phyloP scores from a whole-genome alignment of 2,329 filamentous ascomycete species.

The Pestalotiopsis sp. region DNA sequence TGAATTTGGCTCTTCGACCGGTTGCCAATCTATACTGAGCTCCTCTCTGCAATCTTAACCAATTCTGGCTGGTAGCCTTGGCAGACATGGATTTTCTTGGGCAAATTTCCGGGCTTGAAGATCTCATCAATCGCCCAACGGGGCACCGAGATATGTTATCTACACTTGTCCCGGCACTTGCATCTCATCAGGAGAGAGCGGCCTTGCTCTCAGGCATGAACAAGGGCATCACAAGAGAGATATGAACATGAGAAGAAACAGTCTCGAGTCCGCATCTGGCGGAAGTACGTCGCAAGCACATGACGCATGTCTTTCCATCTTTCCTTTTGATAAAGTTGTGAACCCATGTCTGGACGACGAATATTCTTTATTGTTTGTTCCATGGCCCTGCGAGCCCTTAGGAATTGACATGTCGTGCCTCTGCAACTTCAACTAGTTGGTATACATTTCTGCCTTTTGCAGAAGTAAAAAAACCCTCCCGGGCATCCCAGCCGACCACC shows the following conservation, averaged over 20 bases:
- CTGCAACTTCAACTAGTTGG: neutral
- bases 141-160: too few relatives aligned
- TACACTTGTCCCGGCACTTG: too few relatives aligned
- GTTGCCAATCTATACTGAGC: neutral
- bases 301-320: neutral
- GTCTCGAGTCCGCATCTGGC: too few relatives aligned
- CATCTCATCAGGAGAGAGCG: too few relatives aligned
- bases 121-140: too few relatives aligned
- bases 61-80: neutral
- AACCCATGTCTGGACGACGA: neutral
- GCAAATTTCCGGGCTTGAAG: neutral
- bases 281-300: neutral
- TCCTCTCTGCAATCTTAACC: neutral
- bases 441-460: neutral
- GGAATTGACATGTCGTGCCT: slow-evolving; percentile 4
- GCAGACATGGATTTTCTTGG: neutral
- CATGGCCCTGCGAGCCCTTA: slow-evolving; percentile 5
- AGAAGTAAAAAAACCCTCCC: neutral
- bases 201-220: too few relatives aligned
- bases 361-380: neutral
- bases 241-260: too few relatives aligned
- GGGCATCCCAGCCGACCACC: neutral
- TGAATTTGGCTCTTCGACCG: neutral
- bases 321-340: neutral
- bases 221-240: too few relatives aligned